Percentiles rank a stretch among this genome's conserved stretches.
These are phyloP conservation scores for Trichophyton simii DNA, from an alignment of 2,329 filamentous ascomycete genomes.

Conservation along the genomic window DNA sequence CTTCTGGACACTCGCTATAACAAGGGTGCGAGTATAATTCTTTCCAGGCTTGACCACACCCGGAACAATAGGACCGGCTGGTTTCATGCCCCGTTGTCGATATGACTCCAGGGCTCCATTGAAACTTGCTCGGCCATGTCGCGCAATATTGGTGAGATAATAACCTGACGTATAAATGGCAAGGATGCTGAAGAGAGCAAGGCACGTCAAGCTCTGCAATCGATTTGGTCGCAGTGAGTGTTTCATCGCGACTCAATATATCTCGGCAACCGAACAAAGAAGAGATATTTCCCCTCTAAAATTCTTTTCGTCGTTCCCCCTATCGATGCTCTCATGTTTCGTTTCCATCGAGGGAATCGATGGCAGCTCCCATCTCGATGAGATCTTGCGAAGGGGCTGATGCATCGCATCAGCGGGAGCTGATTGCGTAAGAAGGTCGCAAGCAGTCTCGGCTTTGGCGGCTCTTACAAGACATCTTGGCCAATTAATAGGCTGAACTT, in stretches of 20 bases:
- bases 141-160: background rate
- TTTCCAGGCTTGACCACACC: conserved; percentile 11
- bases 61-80: background rate
- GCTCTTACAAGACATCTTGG: background rate
- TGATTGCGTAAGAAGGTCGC: background rate
- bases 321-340: background rate
- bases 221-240: background rate
- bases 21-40: conserved; percentile 43
- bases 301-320: too few relatives aligned
- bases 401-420: background rate
- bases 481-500: background rate
- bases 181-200: background rate
- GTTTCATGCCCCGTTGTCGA: too few relatives aligned
- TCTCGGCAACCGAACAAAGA: background rate
- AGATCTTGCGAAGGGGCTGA: background rate
- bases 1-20: conserved; percentile 41
- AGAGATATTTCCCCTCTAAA: background rate
- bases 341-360: background rate
- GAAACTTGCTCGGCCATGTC: background rate
- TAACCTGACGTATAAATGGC: background rate
- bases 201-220: background rate
- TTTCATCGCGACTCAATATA: background rate
- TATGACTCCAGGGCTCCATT: background rate
- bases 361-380: background rate
- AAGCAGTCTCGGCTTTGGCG: background rate